Evolutionary conservation across 2,329 filamentous ascomycete species (phyloP), one percentile per base, ranked within the genome.

Genomic region (Shiraia sp.): DNA sequence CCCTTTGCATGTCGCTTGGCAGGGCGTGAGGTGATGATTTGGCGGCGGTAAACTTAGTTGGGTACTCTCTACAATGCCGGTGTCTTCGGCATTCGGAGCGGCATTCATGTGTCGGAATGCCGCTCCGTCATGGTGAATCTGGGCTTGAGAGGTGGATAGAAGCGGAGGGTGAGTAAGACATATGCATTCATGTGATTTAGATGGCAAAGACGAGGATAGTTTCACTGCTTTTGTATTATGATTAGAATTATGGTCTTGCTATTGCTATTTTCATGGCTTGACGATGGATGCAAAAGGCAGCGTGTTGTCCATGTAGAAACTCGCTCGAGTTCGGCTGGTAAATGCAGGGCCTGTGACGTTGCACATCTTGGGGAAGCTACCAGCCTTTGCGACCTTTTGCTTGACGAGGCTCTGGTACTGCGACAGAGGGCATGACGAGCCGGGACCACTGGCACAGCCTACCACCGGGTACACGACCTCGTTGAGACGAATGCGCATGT

Each of bases 381-480:
- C 78, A 16, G 77, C 74, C 7, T 66, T 62, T 35, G 70, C 41
- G 12, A 60, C 45, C 65, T 79, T 79, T 24, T 70, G 52, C 17
- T 64, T 51, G 3, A 81, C 60, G 28, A 79, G 72, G 23, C 30
- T 31, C 27, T 63, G 56, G 28, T 66, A 68, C 45, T 61, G 44
- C 8, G 32, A 33, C 7, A 68, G 46, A 3, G 71, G 65, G 24
- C 63, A 65, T 4, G 61, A 65, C 6, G 49, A 53, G 10, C 63
- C 83, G 3, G 79, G 81, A 0, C 79, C 82, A 47, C 69, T 71
- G 47, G 74, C 71, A 63, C 81, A 85, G 0, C 68, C 73, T 0
- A 77, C 75, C 1, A 85, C 63, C 0, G 79, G 79, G 56, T 86
- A 85, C 3, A 86, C 75, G 6, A 78, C 79, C 41, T 86, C 82